phyloP scores from a whole-genome alignment of 495 filamentous ascomycete genomes.

The Tuber aestivum region DNA sequence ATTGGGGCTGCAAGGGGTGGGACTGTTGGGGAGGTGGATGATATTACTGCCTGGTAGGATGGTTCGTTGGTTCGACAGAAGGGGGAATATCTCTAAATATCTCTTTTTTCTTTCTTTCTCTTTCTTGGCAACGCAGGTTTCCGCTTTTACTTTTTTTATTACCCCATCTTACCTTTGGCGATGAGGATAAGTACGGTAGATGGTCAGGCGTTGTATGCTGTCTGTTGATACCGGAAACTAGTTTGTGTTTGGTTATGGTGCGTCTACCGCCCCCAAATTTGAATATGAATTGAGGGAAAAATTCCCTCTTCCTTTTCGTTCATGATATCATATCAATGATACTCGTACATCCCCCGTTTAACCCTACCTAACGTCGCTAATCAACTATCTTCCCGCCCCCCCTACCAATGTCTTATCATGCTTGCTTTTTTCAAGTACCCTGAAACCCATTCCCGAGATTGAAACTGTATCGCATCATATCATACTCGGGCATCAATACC shows the following conservation, averaged over 20 bases:
- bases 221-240: neutral
- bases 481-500: neutral
- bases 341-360: neutral
- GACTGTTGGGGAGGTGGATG: slow-evolving; percentile 90
- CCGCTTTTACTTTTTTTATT: neutral
- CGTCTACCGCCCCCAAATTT: neutral
- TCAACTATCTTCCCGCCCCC: neutral
- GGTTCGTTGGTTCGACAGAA: neutral
- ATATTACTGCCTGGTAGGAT: slow-evolving; percentile 88
- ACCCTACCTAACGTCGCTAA: neutral
- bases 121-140: neutral
- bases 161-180: neutral
- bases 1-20: slow-evolving; percentile 35
- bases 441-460: neutral
- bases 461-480: neutral
- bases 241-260: neutral
- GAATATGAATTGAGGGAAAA: neutral
- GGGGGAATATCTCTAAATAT: neutral
- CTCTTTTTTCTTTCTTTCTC: neutral
- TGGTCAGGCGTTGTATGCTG: neutral
- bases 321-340: neutral
- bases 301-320: neutral
- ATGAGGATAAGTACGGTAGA: neutral
- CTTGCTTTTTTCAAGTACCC: neutral
- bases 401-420: neutral